Conservation (phyloP, 306 rosid species). For the Vigna hirtella region DNA sequence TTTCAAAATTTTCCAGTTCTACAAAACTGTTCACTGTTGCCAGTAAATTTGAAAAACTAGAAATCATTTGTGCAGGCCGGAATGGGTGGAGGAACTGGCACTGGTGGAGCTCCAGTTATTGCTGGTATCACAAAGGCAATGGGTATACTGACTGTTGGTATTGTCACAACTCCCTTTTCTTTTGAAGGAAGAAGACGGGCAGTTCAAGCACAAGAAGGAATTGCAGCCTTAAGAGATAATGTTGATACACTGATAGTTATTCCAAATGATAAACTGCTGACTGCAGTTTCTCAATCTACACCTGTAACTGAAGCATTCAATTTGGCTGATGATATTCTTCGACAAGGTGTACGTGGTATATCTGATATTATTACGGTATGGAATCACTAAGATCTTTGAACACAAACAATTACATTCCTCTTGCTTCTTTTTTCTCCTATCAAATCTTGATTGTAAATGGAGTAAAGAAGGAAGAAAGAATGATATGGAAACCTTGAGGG, state of each 20-base stretch:
- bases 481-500: constrained; percentile 8
- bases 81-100: constrained; percentile 99
- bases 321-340: constrained; percentile 96
- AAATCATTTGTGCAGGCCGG: constrained; percentile 74
- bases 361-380: constrained; percentile 98
- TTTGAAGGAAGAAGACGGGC: constrained; percentile 98
- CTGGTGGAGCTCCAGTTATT: constrained; percentile 97
- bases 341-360: constrained; percentile 99
- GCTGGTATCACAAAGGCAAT: constrained; percentile 95
- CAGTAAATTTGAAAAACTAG: constrained; percentile 30
- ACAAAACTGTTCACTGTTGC: constrained; percentile 15
- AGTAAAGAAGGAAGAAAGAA: constrained; percentile 32
- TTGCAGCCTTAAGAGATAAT: constrained; percentile 93
- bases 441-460: constrained; percentile 34
- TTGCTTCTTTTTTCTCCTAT: background rate
- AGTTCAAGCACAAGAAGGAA: constrained; percentile 99
- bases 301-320: constrained; percentile 99
- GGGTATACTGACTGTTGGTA: constrained; percentile 98
- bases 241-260: constrained; percentile 97
- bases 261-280: constrained; percentile 97
- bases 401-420: constrained; percentile 17
- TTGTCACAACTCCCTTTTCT: constrained; percentile 97
- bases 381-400: constrained; percentile 35
- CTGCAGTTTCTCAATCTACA: constrained; percentile 95
- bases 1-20: constrained; percentile 29